Percentiles rank a stretch among this genome's conserved stretches.
Conservation (phyloP, 805 yeast species). For the Saccharomycopsis sp. region DNA sequence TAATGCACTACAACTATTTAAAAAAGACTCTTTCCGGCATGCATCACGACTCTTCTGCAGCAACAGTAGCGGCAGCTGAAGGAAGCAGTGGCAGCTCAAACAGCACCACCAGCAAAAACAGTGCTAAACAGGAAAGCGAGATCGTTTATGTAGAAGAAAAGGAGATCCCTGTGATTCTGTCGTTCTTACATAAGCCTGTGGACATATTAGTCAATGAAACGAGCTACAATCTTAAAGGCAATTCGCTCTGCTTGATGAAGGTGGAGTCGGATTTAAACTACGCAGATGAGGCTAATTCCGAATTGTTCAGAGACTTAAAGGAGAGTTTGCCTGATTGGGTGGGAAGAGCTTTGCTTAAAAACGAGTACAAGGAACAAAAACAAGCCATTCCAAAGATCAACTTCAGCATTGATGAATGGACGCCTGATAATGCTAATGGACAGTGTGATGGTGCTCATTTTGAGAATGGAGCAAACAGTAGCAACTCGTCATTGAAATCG, state of each 20-base stretch:
- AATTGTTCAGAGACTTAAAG: conserved; percentile 33
- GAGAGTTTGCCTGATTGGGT: conserved; percentile 56
- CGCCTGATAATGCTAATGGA: conserved; percentile 9
- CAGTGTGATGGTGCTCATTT: conserved; percentile 23
- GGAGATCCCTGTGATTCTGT: conserved; percentile 13
- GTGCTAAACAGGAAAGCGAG: neutral
- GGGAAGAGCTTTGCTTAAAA: conserved; percentile 44
- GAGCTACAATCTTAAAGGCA: conserved; percentile 13
- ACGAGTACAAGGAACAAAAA: conserved; percentile 31
- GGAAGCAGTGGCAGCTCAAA: neutral
- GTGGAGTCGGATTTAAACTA: conserved; percentile 5
- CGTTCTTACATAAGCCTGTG: conserved; percentile 2
- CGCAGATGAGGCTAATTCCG: neutral
- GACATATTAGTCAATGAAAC: conserved; percentile 16
- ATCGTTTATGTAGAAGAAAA: neutral
- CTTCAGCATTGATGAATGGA: conserved; percentile 41
- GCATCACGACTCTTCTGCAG: too few relatives aligned
- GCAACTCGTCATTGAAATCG: conserved; percentile 5
- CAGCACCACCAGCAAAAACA: conserved; percentile 1
- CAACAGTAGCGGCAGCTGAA: too few relatives aligned
- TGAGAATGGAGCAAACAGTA: conserved; percentile 19
- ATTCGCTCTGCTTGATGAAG: conserved; percentile 11
- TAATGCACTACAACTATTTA: neutral
- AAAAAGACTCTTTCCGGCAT: neutral
- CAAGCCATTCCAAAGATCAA: conserved; percentile 50